Evolutionary conservation across 1,284 basidiomycete genomes (phyloP).

Genomic region (Schizophyllum amplum): DNA sequence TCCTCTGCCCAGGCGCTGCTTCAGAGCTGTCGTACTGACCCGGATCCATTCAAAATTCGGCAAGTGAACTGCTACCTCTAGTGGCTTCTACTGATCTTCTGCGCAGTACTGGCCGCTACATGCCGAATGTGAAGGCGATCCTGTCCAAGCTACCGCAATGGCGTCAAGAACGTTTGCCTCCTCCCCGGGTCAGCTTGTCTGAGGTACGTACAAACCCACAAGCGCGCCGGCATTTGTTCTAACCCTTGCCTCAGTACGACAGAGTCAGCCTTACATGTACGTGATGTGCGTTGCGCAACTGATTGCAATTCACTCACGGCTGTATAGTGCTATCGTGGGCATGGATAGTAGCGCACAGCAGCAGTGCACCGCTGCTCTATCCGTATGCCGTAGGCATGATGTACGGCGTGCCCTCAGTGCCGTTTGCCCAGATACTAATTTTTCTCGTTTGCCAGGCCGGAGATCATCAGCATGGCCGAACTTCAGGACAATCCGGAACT

Average conservation of each 20-base stretch:
- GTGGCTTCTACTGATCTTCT: too few species aligned
- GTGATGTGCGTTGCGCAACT: constrained; percentile 16
- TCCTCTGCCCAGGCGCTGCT: constrained; percentile 60
- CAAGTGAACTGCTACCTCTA: too few species aligned
- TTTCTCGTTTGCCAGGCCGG: constrained; percentile 42
- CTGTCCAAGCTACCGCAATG: constrained; percentile 52
- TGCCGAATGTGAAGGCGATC: constrained; percentile 47
- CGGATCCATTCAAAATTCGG: constrained; percentile 64
- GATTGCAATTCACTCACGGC: constrained; percentile 13
- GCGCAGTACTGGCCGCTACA: constrained; percentile 48
- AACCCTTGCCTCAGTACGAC: constrained; percentile 55
- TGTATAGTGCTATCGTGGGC: constrained; percentile 67
- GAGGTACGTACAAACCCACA: constrained; percentile 35
- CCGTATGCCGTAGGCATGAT: constrained; percentile 72
- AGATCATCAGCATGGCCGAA: constrained; percentile 75
- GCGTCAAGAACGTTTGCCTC: constrained; percentile 74
- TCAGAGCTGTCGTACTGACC: constrained; percentile 45
- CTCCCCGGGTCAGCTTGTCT: constrained; percentile 73
- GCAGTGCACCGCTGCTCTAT: constrained; percentile 61
- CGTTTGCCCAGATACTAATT: background rate
- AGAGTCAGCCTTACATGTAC: constrained; percentile 74
- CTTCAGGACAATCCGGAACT: constrained; percentile 71
- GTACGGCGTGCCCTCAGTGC: constrained; percentile 35
- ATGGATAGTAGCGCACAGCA: constrained; percentile 64
- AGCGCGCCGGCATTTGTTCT: too few species aligned